phyloP scores from a whole-genome alignment of 768 basidiomycete species.

The Lyophyllum shimeji region DNA sequence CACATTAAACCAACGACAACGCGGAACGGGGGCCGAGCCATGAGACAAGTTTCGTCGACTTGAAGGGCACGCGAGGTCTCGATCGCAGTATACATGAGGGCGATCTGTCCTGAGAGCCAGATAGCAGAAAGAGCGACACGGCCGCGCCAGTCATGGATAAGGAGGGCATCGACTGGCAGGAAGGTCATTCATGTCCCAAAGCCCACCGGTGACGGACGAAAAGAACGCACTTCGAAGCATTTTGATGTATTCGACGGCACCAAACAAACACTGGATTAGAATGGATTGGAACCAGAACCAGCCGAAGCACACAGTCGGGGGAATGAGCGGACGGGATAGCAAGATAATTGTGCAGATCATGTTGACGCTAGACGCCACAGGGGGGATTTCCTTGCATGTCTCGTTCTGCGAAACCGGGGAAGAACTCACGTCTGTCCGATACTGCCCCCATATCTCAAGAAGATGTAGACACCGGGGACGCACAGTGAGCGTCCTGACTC shows the following conservation, averaged over 20 bases:
- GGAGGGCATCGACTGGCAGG: neutral
- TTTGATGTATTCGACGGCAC: neutral
- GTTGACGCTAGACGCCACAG: neutral
- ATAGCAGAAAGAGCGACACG: neutral
- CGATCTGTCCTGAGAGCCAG: neutral
- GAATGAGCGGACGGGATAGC: neutral
- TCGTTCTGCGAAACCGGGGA: neutral
- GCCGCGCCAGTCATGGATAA: neutral
- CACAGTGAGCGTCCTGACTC: neutral
- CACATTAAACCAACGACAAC: neutral
- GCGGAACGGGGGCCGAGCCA: neutral
- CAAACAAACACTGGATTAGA: neutral
- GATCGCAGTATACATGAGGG: neutral
- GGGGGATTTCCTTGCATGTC: neutral
- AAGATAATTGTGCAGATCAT: neutral
- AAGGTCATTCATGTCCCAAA: too few species aligned
- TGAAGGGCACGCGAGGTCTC: neutral
- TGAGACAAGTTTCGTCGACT: neutral
- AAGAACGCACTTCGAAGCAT: neutral
- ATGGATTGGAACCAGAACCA: neutral
- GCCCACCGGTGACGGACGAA: neutral
- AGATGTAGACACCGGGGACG: neutral
- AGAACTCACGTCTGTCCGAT: neutral
- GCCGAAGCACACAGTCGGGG: neutral
- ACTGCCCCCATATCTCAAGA: neutral